phyloP scores from a whole-genome alignment of 305 asterid genomes.

The Coffea humblotiana region DNA sequence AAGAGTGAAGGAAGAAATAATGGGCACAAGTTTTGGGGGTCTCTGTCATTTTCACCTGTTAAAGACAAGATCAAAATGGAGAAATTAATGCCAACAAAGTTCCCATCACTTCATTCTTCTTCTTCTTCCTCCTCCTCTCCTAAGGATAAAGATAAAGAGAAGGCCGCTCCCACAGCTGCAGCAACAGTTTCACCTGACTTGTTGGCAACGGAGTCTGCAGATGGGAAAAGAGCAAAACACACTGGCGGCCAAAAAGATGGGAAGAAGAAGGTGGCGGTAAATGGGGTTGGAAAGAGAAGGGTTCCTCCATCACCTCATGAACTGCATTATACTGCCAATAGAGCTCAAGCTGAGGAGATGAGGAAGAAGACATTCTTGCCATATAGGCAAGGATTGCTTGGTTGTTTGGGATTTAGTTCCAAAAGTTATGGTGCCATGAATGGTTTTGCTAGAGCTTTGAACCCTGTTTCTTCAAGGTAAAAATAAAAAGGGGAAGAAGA shows the following conservation, averaged over 20 bases:
- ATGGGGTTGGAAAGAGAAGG: slow-evolving; percentile 48
- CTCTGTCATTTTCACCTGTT: slow-evolving; percentile 58
- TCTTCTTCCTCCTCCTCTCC: neutral
- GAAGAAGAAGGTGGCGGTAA: slow-evolving; percentile 36
- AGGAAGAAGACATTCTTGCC: slow-evolving; percentile 88
- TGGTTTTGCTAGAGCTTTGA: slow-evolving; percentile 55
- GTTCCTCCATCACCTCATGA: slow-evolving; percentile 59
- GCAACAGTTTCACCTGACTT: neutral
- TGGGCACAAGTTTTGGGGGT: slow-evolving; percentile 71
- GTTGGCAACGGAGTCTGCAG: neutral
- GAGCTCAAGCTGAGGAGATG: slow-evolving; percentile 95
- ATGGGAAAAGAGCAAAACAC: slow-evolving; percentile 19
- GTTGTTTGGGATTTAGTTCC: slow-evolving; percentile 78
- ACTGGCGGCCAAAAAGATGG: slow-evolving; percentile 23
- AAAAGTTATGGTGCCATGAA: slow-evolving; percentile 60
- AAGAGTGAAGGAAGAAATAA: slow-evolving; percentile 83
- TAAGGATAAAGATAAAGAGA: neutral
- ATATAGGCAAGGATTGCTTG: slow-evolving; percentile 76
- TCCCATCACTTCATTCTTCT: slow-evolving; percentile 1
- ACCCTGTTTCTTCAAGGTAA: slow-evolving; percentile 60
- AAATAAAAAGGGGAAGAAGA: neutral
- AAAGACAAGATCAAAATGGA: slow-evolving; percentile 55
- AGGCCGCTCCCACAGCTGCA: neutral
- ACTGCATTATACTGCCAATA: slow-evolving; percentile 67
- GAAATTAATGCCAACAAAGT: slow-evolving; percentile 19